Percentiles rank a stretch among this genome's conserved stretches.
These are phyloP conservation scores for Botrytis galanthina DNA, from an alignment of 2,329 filamentous ascomycete species.

Conservation along the genomic window DNA sequence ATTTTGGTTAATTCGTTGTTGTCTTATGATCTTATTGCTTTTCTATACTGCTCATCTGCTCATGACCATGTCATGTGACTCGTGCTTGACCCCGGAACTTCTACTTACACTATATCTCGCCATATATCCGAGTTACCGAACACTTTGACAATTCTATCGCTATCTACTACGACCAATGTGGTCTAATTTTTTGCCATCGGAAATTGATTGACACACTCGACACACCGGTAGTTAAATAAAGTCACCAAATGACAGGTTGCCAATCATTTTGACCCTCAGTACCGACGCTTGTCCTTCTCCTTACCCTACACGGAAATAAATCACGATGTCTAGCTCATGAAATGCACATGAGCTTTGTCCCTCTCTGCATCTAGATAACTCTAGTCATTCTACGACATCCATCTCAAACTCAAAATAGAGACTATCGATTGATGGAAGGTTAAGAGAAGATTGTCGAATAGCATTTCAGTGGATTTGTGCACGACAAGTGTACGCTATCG, in stretches of 20 bases:
- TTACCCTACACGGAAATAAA: background rate
- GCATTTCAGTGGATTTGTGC: background rate
- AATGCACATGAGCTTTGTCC: background rate
- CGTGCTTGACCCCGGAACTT: background rate
- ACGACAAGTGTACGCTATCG: background rate
- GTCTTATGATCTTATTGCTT: background rate
- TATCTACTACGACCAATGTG: background rate
- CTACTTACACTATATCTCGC: background rate
- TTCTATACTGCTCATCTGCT: background rate
- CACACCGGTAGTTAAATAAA: conserved; percentile 6
- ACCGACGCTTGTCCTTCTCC: background rate
- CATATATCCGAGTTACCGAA: background rate
- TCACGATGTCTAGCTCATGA: background rate
- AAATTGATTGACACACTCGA: background rate
- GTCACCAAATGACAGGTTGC: background rate
- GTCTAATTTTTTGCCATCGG: background rate
- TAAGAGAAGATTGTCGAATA: background rate
- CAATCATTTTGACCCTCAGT: background rate
- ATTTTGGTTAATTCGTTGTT: background rate
- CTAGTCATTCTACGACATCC: background rate
- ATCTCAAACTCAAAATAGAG: background rate
- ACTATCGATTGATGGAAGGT: background rate
- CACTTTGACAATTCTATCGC: background rate
- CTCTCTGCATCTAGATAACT: background rate
- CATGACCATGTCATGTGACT: background rate